These are phyloP conservation scores for Aspergillus japonicus DNA, from an alignment of 2,329 filamentous ascomycete genomes.

Conservation along the genomic window DNA sequence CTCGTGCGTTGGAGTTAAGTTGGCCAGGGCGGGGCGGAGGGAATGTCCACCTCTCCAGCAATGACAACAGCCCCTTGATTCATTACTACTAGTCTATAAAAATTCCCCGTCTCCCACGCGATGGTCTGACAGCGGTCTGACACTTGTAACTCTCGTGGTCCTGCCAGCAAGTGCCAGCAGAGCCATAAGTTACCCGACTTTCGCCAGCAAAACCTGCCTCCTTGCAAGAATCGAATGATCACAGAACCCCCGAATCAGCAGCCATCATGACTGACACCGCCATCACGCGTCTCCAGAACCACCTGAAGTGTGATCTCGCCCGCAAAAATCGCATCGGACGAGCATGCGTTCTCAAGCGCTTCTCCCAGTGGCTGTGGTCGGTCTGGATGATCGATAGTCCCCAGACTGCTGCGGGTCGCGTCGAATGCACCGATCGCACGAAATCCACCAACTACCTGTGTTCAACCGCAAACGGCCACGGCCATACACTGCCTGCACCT, in stretches of 20 bases:
- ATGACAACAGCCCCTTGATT: neutral
- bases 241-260: neutral
- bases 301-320: slow-evolving; percentile 3
- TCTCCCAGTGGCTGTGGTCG: slow-evolving; percentile 22
- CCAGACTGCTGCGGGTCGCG: neutral
- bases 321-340: slow-evolving; percentile 3
- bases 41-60: neutral
- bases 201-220: too few relatives aligned
- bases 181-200: neutral
- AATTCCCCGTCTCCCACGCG: neutral
- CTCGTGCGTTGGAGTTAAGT: neutral
- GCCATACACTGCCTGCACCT: neutral
- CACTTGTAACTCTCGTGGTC: neutral
- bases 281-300: neutral
- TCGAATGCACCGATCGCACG: neutral
- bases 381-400: slow-evolving; percentile 8
- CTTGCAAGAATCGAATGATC: neutral
- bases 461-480: neutral
- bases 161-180: neutral
- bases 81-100: neutral
- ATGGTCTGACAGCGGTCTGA: neutral
- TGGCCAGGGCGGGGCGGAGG: neutral
- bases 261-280: slow-evolving; percentile 8
- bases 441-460: neutral
- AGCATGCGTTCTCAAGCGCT: slow-evolving; percentile 11